Evolutionary conservation across 2,329 filamentous ascomycete species (phyloP).

Genomic region (Fusarium sp.): DNA sequence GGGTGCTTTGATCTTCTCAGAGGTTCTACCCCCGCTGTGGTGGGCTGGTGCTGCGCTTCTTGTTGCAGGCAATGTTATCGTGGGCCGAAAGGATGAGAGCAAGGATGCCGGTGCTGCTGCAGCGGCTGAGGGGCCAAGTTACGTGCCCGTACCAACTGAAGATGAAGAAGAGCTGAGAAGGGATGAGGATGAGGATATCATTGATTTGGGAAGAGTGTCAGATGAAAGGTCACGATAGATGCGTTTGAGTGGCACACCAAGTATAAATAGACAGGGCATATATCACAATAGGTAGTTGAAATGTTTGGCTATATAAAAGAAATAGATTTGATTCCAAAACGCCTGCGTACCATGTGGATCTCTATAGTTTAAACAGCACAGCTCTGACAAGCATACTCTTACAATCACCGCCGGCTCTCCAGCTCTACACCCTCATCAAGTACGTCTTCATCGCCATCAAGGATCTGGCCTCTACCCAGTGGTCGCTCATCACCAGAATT

Average conservation of each 20-base stretch:
- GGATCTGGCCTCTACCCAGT: constrained; percentile 58
- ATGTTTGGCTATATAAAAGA: constrained; percentile 11
- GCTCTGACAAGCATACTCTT: constrained; percentile 3
- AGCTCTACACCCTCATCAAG: constrained; percentile 58
- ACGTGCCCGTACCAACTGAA: constrained; percentile 47
- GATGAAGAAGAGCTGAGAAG: constrained; percentile 39
- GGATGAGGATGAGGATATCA: constrained; percentile 51
- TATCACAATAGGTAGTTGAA: background rate
- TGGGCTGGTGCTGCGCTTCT: constrained; percentile 79
- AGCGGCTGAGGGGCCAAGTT: constrained; percentile 44
- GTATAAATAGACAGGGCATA: background rate
- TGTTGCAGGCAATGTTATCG: constrained; percentile 81
- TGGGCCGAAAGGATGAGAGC: constrained; percentile 74
- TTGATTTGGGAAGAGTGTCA: constrained; percentile 49
- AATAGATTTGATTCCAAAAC: constrained; percentile 34
- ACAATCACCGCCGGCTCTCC: constrained; percentile 50
- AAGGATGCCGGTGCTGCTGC: constrained; percentile 39
- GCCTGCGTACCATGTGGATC: constrained; percentile 35
- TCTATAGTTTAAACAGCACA: constrained; percentile 29
- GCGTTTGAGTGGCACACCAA: background rate
- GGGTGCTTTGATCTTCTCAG: constrained; percentile 76
- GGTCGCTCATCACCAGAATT: constrained; percentile 52
- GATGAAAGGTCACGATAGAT: constrained; percentile 35
- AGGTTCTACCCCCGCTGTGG: constrained; percentile 78
- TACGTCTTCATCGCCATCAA: constrained; percentile 57